Base-by-base conservation (phyloP, 805 yeast genomes). In the Pichia phayaonensis region DNA sequence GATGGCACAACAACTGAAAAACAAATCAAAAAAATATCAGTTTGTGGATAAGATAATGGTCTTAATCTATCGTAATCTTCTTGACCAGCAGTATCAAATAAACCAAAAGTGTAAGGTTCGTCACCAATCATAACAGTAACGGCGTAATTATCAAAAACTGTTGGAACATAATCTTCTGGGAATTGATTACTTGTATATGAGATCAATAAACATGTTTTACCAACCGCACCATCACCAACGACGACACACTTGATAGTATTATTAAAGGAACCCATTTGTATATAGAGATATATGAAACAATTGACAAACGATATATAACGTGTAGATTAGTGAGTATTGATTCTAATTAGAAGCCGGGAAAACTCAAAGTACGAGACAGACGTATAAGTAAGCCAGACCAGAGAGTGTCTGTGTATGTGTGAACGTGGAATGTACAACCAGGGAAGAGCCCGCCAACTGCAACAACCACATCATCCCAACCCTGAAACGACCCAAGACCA, bases 181-280 rank as follows among this genome's bases (percentile, higher is more conserved):
- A 92, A 92, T 68, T 92, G 94, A 72, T 89, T 87, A 54, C 97
- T 92, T 48, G 98, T 92, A 72, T 92, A 92, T 56, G 97, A 90
- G 64, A 92, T 92, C 60, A 94, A 78, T 56, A 94, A 80, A 73
- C 98, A 92, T 20, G 98, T 92, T 65, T 90, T 92, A 61, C 99
- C 99, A 56, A 94, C 98, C 60, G 98, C 98, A 87, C 99, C 99
- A 73, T 94, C 99, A 58, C 99, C 99, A 50, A 94, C 98, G 58
- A 92, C 97, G 58, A 94, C 98, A 77, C 98, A 94, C 72, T 92
- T 92, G 69, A 86, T 77, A 53, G 83, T 55, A 46, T 55, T 55
- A 24, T 54, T 53, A 23, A 52, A 53, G n/a, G 56, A 46, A 24
- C 53, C 58, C 55, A 52, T 53, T 23, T 36, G 8, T n/a, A 15